Conservation (phyloP, 2,329 filamentous ascomycete species). For the Harringtonia lauricola region DNA sequence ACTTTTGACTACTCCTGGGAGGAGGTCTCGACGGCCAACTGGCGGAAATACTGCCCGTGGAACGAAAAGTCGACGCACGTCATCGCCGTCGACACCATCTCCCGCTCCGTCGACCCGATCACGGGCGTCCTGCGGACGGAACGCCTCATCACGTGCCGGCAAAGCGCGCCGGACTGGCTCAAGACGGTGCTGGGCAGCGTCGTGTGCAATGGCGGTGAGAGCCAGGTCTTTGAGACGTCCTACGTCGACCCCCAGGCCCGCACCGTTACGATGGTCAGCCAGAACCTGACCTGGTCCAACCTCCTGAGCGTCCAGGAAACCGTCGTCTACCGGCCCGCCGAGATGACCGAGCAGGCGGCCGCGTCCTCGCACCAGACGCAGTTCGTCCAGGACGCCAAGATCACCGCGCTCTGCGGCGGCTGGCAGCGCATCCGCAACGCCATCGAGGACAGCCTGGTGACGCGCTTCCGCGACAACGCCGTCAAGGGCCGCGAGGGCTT, state of each 20-base stretch:
- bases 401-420: conserved; percentile 88
- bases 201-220: conserved; percentile 49
- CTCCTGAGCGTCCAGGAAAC: conserved; percentile 89
- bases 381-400: conserved; percentile 82
- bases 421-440: conserved; percentile 96
- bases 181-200: conserved; percentile 63
- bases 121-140: conserved; percentile 52
- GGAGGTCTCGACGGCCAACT: conserved; percentile 94
- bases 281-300: conserved; percentile 89
- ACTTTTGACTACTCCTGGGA: conserved; percentile 98
- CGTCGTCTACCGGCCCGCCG: conserved; percentile 64
- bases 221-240: conserved; percentile 87
- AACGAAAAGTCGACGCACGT: conserved; percentile 98
- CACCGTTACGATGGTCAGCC: conserved; percentile 92
- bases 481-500: conserved; percentile 86
- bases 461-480: conserved; percentile 85
- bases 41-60: conserved; percentile 98
- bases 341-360: background rate
- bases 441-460: conserved; percentile 83
- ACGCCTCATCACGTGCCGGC: conserved; percentile 51
- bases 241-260: conserved; percentile 79
- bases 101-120: conserved; percentile 46
- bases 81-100: conserved; percentile 86
- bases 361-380: conserved; percentile 48
- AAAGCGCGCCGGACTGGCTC: conserved; percentile 66